These are phyloP conservation scores for Holtermannia corniformis DNA, from an alignment of 768 basidiomycete species.

Conservation along the genomic window DNA sequence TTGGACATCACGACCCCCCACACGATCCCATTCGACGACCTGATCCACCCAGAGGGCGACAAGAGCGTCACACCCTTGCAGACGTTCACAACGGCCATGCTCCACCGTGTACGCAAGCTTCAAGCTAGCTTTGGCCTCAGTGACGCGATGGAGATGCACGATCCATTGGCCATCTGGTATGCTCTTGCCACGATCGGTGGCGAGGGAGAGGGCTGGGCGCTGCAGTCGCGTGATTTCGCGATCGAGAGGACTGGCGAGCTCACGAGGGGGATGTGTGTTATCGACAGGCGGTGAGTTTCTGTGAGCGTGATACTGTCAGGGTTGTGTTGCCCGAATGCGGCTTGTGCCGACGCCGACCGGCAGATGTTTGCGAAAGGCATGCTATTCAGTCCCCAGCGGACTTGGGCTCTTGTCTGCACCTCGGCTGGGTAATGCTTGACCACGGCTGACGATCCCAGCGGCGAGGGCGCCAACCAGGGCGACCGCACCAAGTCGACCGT, in stretches of 20 bases:
- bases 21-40: slow-evolving; percentile 56
- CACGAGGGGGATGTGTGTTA: slow-evolving; percentile 78
- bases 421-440: too few species aligned
- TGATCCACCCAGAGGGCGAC: slow-evolving; percentile 47
- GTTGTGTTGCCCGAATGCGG: too few species aligned
- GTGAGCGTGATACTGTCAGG: too few species aligned
- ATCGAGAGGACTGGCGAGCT: slow-evolving; percentile 66
- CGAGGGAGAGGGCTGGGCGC: slow-evolving; percentile 53
- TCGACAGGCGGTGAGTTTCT: slow-evolving; percentile 48
- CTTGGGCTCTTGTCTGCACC: too few species aligned
- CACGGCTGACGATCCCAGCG: background rate
- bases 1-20: slow-evolving; percentile 77
- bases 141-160: slow-evolving; percentile 82
- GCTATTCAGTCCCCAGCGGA: too few species aligned
- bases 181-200: slow-evolving; percentile 46
- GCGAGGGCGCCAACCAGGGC: background rate
- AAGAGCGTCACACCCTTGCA: slow-evolving; percentile 45
- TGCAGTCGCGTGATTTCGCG: slow-evolving; percentile 51
- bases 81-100: slow-evolving; percentile 60
- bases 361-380: too few species aligned
- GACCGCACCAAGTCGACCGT: background rate
- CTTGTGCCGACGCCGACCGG: too few species aligned
- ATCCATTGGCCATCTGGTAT: slow-evolving; percentile 82
- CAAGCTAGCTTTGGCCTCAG: slow-evolving; percentile 66
- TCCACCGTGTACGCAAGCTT: slow-evolving; percentile 62